phyloP scores from a whole-genome alignment of 345 rosid species.

The Pistacia integerrima region DNA sequence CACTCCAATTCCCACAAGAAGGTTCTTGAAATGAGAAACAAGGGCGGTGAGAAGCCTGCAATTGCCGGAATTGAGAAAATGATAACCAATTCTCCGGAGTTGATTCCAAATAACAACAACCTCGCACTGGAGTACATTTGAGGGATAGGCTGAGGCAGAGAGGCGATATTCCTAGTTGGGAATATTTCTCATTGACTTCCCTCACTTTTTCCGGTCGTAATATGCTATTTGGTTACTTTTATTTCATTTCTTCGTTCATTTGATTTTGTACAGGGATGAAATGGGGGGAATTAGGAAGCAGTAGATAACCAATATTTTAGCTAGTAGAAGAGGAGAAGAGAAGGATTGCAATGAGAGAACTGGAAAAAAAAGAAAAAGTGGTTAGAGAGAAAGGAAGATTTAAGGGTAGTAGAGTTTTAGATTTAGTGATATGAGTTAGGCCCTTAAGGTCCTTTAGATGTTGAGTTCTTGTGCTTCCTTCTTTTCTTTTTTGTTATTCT shows the following conservation, averaged over 20 bases:
- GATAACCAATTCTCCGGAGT: constrained; percentile 30
- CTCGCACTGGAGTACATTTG: constrained; percentile 42
- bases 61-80: constrained; percentile 18
- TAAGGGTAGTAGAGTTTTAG: constrained; percentile 34
- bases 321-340: constrained; percentile 23
- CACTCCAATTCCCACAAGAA: constrained; percentile 99
- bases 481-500: background rate
- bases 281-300: constrained; percentile 36
- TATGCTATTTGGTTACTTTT: constrained; percentile 26
- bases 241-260: constrained; percentile 46
- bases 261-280: constrained; percentile 61
- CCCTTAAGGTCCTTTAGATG: constrained; percentile 22
- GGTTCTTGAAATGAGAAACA: constrained; percentile 90
- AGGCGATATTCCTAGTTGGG: constrained; percentile 14
- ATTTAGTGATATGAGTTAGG: constrained; percentile 34
- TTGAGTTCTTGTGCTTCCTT: constrained; percentile 27
- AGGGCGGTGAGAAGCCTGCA: constrained; percentile 25
- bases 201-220: constrained; percentile 13
- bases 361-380: constrained; percentile 13
- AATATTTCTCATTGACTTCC: constrained; percentile 9
- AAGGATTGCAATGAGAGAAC: constrained; percentile 33
- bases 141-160: constrained; percentile 15
- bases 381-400: constrained; percentile 28
- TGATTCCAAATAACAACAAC: constrained; percentile 47
- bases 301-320: constrained; percentile 43